These are phyloP conservation scores for Carpinus viminea DNA, from an alignment of 306 rosid genomes.

Conservation along the genomic window DNA sequence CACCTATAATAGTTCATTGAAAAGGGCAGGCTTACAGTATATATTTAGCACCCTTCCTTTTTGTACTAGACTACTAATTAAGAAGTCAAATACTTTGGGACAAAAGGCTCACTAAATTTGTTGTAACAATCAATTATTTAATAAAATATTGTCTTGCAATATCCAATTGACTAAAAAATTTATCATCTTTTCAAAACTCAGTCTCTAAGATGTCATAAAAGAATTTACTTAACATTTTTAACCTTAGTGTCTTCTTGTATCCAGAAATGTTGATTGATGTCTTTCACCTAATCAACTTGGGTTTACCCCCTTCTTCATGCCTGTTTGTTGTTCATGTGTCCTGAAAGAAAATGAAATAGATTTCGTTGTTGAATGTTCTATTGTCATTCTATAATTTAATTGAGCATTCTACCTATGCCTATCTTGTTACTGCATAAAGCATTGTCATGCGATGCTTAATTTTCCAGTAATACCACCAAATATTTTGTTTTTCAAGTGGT, in stretches of 20 bases:
- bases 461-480: background rate
- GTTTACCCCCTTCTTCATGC: background rate
- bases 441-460: too few species aligned
- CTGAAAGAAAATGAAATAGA: background rate
- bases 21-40: background rate
- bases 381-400: background rate
- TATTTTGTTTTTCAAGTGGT: background rate
- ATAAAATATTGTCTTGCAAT: background rate
- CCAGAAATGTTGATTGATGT: background rate
- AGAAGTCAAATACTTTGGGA: background rate
- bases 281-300: background rate
- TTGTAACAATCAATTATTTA: background rate
- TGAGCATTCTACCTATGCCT: background rate
- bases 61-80: background rate
- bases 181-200: background rate
- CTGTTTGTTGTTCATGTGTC: background rate
- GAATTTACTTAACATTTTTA: background rate
- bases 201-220: background rate
- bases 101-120: background rate
- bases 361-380: background rate
- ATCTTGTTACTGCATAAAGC: background rate
- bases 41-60: background rate
- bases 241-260: background rate
- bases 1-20: background rate
- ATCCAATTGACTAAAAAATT: background rate